Conservation (phyloP, 2,329 filamentous ascomycete species). For the Aspergillus sp. region DNA sequence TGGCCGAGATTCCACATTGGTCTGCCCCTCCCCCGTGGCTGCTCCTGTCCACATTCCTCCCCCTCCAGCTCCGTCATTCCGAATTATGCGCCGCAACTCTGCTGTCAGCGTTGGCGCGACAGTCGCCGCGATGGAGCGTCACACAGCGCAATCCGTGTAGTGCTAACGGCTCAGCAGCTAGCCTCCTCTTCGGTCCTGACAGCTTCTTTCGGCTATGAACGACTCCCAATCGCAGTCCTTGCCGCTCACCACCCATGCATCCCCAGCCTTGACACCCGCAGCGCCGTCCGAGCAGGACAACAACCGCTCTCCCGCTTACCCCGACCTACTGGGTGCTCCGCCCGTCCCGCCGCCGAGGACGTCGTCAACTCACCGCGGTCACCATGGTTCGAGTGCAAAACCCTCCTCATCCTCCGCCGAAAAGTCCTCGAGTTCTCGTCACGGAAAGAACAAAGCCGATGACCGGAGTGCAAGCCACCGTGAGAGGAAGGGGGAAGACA, state of each 20-base stretch:
- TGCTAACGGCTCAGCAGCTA: slow-evolving; percentile 33
- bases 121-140: slow-evolving; percentile 21
- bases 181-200: slow-evolving; percentile 34
- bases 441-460: slow-evolving; percentile 41
- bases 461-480: slow-evolving; percentile 45
- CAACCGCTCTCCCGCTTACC: slow-evolving; percentile 36
- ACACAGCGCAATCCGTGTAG: slow-evolving; percentile 15
- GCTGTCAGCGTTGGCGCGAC: slow-evolving; percentile 50
- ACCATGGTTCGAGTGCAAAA: slow-evolving; percentile 42
- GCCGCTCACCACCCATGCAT: slow-evolving; percentile 44
- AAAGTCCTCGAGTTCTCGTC: slow-evolving; percentile 43
- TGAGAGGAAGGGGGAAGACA: slow-evolving; percentile 42
- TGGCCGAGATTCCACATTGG: slow-evolving; percentile 39
- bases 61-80: neutral
- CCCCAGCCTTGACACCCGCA: slow-evolving; percentile 41
- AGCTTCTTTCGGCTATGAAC: slow-evolving; percentile 45
- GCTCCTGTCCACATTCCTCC: neutral
- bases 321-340: slow-evolving; percentile 59
- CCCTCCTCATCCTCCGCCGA: slow-evolving; percentile 29
- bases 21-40: slow-evolving; percentile 44
- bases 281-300: slow-evolving; percentile 31
- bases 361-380: slow-evolving; percentile 68
- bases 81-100: slow-evolving; percentile 2
- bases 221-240: slow-evolving; percentile 48
- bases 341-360: slow-evolving; percentile 78